phyloP scores from a whole-genome alignment of 116 monocot genomes.

The Cymodocea nodosa region DNA sequence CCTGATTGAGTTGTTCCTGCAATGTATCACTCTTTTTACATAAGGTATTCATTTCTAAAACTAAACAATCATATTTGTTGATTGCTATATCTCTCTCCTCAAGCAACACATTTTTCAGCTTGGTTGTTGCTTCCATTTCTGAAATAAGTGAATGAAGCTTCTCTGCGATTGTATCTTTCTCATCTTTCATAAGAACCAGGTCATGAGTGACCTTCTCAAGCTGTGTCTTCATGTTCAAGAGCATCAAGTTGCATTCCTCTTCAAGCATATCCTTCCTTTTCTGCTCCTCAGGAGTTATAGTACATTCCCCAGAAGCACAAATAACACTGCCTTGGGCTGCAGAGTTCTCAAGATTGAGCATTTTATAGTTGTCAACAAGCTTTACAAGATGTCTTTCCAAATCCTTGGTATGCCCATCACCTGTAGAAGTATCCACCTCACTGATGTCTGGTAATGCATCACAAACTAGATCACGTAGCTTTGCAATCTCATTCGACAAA shows the following conservation, averaged over 20 bases:
- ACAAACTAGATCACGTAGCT: slow-evolving; percentile 32
- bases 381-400: slow-evolving; percentile 45
- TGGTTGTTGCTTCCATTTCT: slow-evolving; percentile 36
- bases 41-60: slow-evolving; percentile 37
- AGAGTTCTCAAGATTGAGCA: slow-evolving; percentile 20
- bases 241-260: slow-evolving; percentile 26
- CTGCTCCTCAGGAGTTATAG: slow-evolving; percentile 13
- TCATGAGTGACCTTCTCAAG: slow-evolving; percentile 27
- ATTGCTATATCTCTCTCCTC: slow-evolving; percentile 29
- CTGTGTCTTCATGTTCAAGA: slow-evolving; percentile 27
- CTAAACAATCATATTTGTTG: slow-evolving; percentile 37
- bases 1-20: slow-evolving; percentile 59
- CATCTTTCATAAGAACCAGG: slow-evolving; percentile 31
- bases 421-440: slow-evolving; percentile 10
- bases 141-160: slow-evolving; percentile 34
- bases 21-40: slow-evolving; percentile 46
- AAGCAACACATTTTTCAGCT: slow-evolving; percentile 34
- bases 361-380: slow-evolving; percentile 42
- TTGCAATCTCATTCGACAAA: slow-evolving; percentile 29
- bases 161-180: slow-evolving; percentile 34
- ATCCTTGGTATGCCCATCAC: slow-evolving; percentile 13
- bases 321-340: slow-evolving; percentile 9
- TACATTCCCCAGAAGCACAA: slow-evolving; percentile 6
- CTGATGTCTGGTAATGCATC: slow-evolving; percentile 31
- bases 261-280: slow-evolving; percentile 12